Evolutionary conservation across 2,329 filamentous ascomycete species (phyloP).

Genomic region (Arthrobotrys pseudoclavata): DNA sequence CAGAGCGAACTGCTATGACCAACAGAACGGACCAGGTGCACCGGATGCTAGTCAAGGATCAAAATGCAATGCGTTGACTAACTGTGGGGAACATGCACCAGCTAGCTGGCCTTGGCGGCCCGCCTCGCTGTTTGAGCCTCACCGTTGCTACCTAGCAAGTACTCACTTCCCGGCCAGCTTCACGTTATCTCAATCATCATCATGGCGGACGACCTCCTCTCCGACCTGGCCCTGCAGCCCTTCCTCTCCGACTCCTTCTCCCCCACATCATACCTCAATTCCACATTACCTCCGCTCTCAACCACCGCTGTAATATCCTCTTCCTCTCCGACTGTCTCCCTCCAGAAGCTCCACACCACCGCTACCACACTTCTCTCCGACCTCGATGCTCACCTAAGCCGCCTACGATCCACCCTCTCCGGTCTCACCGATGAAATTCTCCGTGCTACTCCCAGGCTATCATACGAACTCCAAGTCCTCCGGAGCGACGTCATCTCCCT

Average conservation of each 20-base stretch:
- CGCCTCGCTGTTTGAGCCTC: slow-evolving; percentile 5
- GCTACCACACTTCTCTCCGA: slow-evolving; percentile 88
- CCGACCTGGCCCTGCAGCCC: slow-evolving; percentile 79
- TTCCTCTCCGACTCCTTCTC: slow-evolving; percentile 85
- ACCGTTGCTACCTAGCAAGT: too few species aligned
- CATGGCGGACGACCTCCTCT: slow-evolving; percentile 70
- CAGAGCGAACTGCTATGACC: too few species aligned
- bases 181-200: not conserved
- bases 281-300: slow-evolving; percentile 77
- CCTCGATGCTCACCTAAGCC: slow-evolving; percentile 87
- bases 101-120: slow-evolving; percentile 15
- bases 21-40: too few species aligned
- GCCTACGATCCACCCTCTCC: slow-evolving; percentile 83
- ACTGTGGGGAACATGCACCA: not conserved
- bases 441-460: slow-evolving; percentile 85
- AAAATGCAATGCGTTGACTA: too few species aligned
- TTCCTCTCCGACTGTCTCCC: slow-evolving; percentile 62
- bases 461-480: slow-evolving; percentile 76
- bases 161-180: too few species aligned
- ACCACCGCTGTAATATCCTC: slow-evolving; percentile 68
- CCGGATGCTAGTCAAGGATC: too few species aligned
- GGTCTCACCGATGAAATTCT: slow-evolving; percentile 95
- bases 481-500: slow-evolving; percentile 62
- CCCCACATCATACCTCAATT: slow-evolving; percentile 86
- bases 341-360: slow-evolving; percentile 78